These are phyloP conservation scores for Cyberlindnera mycetangii DNA, from an alignment of 805 yeast species.

Conservation along the genomic window DNA sequence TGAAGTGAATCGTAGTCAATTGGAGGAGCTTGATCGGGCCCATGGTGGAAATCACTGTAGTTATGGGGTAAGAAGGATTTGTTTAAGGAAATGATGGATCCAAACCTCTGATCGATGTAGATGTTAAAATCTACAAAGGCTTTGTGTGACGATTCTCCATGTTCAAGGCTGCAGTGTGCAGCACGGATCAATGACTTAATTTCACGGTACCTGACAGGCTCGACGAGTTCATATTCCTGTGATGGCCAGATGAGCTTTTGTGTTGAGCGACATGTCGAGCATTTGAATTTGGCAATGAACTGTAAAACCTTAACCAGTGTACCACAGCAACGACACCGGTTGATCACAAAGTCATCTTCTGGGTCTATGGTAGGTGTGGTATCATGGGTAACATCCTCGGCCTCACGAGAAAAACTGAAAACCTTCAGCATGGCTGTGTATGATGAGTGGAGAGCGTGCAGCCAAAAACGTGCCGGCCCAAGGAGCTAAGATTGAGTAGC, in stretches of 20 bases:
- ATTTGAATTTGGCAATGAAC: slow-evolving; percentile 42
- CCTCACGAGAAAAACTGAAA: not conserved
- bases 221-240: not conserved
- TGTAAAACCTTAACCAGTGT: slow-evolving; percentile 39
- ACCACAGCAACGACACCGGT: slow-evolving; percentile 47
- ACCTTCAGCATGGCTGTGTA: not conserved
- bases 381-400: not conserved
- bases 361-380: not conserved
- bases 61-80: slow-evolving; percentile 45
- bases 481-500: too few species aligned
- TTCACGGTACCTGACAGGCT: slow-evolving; percentile 1
- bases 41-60: too few species aligned
- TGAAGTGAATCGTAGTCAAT: slow-evolving; percentile 48
- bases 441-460: not conserved
- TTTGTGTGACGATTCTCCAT: slow-evolving; percentile 19
- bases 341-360: slow-evolving; percentile 4
- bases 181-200: slow-evolving; percentile 5
- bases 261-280: slow-evolving; percentile 61
- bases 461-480: too few species aligned
- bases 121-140: slow-evolving; percentile 49
- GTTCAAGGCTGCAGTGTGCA: slow-evolving; percentile 5
- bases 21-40: slow-evolving; percentile 32
- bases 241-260: not conserved
- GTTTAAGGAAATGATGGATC: slow-evolving; percentile 46
- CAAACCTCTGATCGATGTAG: slow-evolving; percentile 45